phyloP scores from a whole-genome alignment of 208 protist species.

The Leishmania mexicana region DNA sequence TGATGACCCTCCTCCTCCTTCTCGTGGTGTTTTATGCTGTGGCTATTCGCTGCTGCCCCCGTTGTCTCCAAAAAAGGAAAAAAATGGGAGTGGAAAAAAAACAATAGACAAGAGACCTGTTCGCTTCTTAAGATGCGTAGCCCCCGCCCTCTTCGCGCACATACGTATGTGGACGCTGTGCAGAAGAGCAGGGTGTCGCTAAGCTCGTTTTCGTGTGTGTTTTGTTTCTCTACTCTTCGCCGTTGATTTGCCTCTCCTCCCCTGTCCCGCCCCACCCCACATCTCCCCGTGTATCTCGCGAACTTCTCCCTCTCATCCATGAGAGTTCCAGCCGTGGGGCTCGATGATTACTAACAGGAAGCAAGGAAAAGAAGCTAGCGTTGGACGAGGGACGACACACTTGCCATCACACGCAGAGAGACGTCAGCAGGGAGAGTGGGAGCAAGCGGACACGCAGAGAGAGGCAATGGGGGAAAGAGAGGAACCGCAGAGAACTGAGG shows the following conservation, averaged over 20 bases:
- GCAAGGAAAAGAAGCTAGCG: background rate
- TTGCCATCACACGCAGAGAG: background rate
- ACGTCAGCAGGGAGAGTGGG: background rate
- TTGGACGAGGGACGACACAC: background rate
- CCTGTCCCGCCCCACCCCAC: background rate
- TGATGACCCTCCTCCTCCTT: background rate
- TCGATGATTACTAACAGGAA: background rate
- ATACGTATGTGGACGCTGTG: background rate
- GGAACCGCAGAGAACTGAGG: background rate
- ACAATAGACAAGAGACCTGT: background rate
- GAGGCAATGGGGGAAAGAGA: background rate
- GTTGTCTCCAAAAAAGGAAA: background rate
- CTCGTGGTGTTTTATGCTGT: background rate
- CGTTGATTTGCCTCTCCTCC: background rate
- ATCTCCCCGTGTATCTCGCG: background rate
- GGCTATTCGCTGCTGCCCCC: background rate
- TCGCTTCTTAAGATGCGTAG: background rate
- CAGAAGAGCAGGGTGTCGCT: background rate
- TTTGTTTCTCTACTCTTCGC: background rate
- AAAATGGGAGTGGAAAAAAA: background rate
- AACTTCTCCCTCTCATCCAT: background rate
- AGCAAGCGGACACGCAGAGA: background rate
- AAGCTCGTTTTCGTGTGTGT: background rate
- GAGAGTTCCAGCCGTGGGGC: background rate
- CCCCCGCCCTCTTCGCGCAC: background rate